phyloP scores from a whole-genome alignment of 768 basidiomycete genomes.

The Mycena haematopus region DNA sequence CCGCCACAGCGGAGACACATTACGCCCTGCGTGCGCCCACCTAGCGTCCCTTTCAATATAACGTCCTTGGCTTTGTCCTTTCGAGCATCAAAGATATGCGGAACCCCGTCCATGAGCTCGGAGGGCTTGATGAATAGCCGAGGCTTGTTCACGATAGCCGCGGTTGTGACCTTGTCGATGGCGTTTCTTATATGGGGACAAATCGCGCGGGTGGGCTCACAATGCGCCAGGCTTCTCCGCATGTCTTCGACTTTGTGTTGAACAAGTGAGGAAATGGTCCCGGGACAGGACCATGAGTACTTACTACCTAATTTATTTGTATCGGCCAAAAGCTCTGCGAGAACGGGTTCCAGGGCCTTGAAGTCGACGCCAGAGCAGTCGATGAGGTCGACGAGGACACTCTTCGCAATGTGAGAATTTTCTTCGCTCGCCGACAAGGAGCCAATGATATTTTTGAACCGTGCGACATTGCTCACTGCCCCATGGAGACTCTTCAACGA shows the following conservation, averaged over 20 bases:
- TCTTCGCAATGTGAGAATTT: constrained; percentile 68
- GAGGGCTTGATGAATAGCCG: constrained; percentile 73
- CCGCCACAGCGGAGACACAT: constrained; percentile 72
- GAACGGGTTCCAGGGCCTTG: constrained; percentile 51
- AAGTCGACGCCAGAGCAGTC: constrained; percentile 72
- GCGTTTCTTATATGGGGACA: constrained; percentile 48
- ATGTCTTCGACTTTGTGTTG: constrained; percentile 53
- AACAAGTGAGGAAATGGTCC: constrained; percentile 17
- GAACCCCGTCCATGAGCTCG: constrained; percentile 72
- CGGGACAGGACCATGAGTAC: constrained; percentile 15
- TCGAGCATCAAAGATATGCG: constrained; percentile 46
- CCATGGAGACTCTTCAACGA: constrained; percentile 56
- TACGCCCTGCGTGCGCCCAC: constrained; percentile 44
- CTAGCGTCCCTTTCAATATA: constrained; percentile 63
- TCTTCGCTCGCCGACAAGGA: constrained; percentile 63
- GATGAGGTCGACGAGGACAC: constrained; percentile 66
- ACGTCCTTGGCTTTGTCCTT: constrained; percentile 60
- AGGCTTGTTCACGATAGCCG: constrained; percentile 65
- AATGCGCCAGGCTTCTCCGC: constrained; percentile 62
- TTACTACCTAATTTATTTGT: constrained; percentile 42
- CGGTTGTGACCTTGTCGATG: constrained; percentile 52
- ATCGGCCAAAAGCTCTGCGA: constrained; percentile 47
- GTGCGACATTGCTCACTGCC: constrained; percentile 62
- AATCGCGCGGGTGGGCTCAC: constrained; percentile 59
- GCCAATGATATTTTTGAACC: constrained; percentile 60